Base-by-base conservation (phyloP, 2,329 filamentous ascomycete species). In the Aspergillus sp. region DNA sequence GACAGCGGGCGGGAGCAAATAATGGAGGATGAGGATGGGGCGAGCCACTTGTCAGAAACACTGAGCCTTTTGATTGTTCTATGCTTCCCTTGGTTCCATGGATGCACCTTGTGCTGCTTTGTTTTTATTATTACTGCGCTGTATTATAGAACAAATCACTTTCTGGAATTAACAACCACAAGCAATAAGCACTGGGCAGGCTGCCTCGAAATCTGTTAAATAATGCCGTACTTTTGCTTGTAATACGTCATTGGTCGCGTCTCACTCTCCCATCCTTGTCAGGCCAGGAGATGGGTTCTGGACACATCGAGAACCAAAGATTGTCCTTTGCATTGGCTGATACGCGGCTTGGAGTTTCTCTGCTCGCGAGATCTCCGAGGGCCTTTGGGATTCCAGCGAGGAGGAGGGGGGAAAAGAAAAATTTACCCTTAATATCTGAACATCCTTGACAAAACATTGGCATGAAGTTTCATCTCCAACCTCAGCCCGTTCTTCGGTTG, bases 221-320 rank as follows among this genome's bases (percentile, higher is more conserved):
- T 13, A 46, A 27, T 13, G 45, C 17, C 13, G 57, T 59, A 59
- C 57, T 56, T 59, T 59, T 56, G 24, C 33, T 45, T 34, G 42
- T 17, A n/a, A 39, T 41, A 50, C 51, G 51, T 54, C 51, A 54
- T 41, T 48, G 27, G 51, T 15, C 33, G 53, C 58, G 60, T 64
- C 60, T 61, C 58, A 17, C 15, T n/a, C 17, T 57, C 17, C 54
- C 56, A 54, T 37, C 20, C 30, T 30, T 46, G 33, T 19, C 12
- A 4, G 9, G 46, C 56, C 58, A 58, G 41, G 51, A 61, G 51
- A 59, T 45, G 48, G 54, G 59, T 59, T 61, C 58, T 61, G 53
- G 60, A 59, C 62, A 56, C 56, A 51, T 62, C 57, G 57, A 54
- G 47, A 51, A 51, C 57, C 45, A 42, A 49, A 41, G 24, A 54